Evolutionary conservation across 176 grass and related monocot genomes (phyloP).

Genomic region (Cymbopogon citratus): DNA sequence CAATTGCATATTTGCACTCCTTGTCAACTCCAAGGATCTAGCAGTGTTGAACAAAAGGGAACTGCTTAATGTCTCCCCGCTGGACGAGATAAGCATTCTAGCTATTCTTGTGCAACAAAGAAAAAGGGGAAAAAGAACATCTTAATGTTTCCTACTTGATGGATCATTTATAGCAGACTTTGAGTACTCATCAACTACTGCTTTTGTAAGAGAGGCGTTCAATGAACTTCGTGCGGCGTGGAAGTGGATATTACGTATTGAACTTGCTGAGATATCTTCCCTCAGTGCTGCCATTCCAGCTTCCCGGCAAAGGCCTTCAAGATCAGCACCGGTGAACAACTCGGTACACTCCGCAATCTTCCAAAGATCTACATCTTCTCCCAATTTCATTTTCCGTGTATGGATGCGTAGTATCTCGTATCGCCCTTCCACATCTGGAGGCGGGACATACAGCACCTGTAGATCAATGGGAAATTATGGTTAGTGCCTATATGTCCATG

Average conservation of each 20-base stretch:
- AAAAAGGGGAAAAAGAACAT: background rate
- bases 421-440: constrained; percentile 62
- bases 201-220: constrained; percentile 60
- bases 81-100: background rate
- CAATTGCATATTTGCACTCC: background rate
- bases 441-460: constrained; percentile 77
- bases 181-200: constrained; percentile 55
- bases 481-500: background rate
- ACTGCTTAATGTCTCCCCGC: background rate
- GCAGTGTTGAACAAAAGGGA: background rate
- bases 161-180: constrained; percentile 29
- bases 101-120: background rate
- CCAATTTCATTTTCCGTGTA: constrained; percentile 68
- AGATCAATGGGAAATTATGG: constrained; percentile 11
- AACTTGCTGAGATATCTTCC: constrained; percentile 50
- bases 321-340: constrained; percentile 74
- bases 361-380: constrained; percentile 66
- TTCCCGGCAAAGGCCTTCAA: constrained; percentile 78
- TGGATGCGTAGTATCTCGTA: constrained; percentile 68
- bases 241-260: constrained; percentile 41
- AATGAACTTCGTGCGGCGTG: constrained; percentile 45
- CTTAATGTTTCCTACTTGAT: constrained; percentile 31
- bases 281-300: constrained; percentile 71
- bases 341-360: constrained; percentile 48
- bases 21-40: background rate